Evolutionary conservation across 495 filamentous ascomycete species (phyloP).

Genomic region (Echria macrotheca): DNA sequence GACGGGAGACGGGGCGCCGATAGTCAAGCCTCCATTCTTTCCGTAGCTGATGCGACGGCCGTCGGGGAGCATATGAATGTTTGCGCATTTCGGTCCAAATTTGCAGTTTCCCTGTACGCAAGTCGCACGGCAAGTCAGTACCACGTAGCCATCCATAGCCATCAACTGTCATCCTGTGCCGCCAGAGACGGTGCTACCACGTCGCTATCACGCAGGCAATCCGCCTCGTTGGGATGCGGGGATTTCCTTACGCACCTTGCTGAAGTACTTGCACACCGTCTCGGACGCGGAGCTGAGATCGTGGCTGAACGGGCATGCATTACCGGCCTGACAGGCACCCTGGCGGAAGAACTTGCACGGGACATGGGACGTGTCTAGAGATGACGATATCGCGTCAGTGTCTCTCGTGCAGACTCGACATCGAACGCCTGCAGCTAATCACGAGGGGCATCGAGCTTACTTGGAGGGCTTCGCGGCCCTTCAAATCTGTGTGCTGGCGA

Average conservation of each 20-base stretch:
- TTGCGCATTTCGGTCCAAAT: constrained; percentile 94
- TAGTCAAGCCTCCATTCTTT: constrained; percentile 46
- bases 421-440: not conserved
- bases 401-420: no score
- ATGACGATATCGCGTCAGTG: constrained; percentile 9
- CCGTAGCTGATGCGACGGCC: constrained; percentile 80
- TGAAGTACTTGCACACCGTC: constrained; percentile 95
- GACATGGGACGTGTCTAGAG: constrained; percentile 88
- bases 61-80: constrained; percentile 91
- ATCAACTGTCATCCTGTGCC: constrained; percentile 6
- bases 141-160: constrained; percentile 4
- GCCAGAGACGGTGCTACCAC: constrained; percentile 5
- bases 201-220: not conserved
- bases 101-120: constrained; percentile 87
- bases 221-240: constrained; percentile 1
- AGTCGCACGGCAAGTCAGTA: constrained; percentile 32
- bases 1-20: constrained; percentile 39
- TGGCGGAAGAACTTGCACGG: constrained; percentile 99
- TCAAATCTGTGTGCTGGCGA: constrained; percentile 51
- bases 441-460: constrained; percentile 42
- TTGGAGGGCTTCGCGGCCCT: constrained; percentile 75
- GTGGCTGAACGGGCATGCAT: constrained; percentile 93
- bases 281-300: constrained; percentile 73
- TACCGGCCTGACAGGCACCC: constrained; percentile 92
- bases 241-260: constrained; percentile 62